A percentile compares a stretch with the other conserved stretches of the same genome.
phyloP scores from a whole-genome alignment of 305 asterid genomes.

The Coffea humblotiana region DNA sequence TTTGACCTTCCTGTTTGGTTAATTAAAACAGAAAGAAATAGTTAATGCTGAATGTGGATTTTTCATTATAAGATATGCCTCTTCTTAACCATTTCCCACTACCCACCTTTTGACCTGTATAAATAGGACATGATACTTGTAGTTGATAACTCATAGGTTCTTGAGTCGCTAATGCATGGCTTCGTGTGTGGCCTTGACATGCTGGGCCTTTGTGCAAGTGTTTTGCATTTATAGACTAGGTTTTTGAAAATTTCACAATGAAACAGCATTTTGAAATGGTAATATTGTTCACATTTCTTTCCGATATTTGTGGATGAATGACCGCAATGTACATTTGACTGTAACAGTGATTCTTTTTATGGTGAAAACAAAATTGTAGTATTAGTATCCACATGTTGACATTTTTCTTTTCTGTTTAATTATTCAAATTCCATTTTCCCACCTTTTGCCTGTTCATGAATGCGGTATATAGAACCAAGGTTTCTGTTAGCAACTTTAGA shows the following conservation, averaged over 20 bases:
- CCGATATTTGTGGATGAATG: background rate
- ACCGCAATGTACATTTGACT: background rate
- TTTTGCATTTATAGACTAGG: background rate
- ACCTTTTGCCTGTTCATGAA: background rate
- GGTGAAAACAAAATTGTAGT: background rate
- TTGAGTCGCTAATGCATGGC: background rate
- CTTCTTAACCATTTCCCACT: no score
- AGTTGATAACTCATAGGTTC: background rate
- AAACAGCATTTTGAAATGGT: background rate
- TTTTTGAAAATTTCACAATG: background rate
- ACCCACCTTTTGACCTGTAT: background rate
- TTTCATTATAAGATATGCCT: background rate
- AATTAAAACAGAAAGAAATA: background rate
- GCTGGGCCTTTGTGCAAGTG: background rate
- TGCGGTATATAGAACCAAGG: background rate
- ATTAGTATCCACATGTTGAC: background rate
- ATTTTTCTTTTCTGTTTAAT: background rate
- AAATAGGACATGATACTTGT: background rate
- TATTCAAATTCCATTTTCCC: background rate
- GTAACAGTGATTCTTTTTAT: background rate
- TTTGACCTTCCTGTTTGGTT: no score
- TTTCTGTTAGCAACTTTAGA: background rate
- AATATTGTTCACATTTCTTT: background rate
- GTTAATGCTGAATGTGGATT: background rate
- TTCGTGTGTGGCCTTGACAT: background rate